Percentiles rank a stretch among this genome's conserved stretches.
These are phyloP conservation scores for Aspergillus coremiiformis DNA, from an alignment of 495 filamentous ascomycete species.

Conservation along the genomic window DNA sequence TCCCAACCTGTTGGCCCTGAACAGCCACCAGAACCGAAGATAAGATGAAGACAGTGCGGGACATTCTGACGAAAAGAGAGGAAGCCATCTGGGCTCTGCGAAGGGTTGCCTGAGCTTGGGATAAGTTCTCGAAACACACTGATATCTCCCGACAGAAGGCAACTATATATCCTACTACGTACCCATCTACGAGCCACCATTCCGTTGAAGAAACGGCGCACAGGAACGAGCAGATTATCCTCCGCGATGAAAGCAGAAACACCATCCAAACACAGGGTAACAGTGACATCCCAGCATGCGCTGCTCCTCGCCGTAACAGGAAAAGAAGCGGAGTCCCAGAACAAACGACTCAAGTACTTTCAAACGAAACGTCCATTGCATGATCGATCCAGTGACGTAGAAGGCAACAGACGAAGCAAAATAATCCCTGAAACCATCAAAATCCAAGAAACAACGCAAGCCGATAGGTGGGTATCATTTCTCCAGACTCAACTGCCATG, in stretches of 20 bases:
- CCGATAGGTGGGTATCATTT: too few species aligned
- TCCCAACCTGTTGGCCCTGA: slow-evolving; percentile 50
- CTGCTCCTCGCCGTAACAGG: neutral
- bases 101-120: neutral
- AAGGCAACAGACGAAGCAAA: neutral
- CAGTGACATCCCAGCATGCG: too few species aligned
- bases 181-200: neutral
- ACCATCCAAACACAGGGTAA: neutral
- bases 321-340: neutral
- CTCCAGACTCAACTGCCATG: too few species aligned
- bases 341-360: neutral
- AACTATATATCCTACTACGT: neutral
- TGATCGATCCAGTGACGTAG: neutral
- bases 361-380: neutral
- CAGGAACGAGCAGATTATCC: neutral
- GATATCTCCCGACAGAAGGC: neutral
- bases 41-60: slow-evolving; percentile 20
- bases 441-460: too few species aligned
- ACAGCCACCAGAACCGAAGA: slow-evolving; percentile 20
- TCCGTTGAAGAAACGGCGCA: neutral
- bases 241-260: neutral
- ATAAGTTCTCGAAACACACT: neutral
- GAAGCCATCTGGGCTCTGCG: neutral
- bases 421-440: too few species aligned
- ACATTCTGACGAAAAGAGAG: slow-evolving; percentile 10